Percentiles rank a stretch among this genome's conserved stretches.
phyloP scores from a whole-genome alignment of 1,284 basidiomycete species.

The Rhodotorula sp. region DNA sequence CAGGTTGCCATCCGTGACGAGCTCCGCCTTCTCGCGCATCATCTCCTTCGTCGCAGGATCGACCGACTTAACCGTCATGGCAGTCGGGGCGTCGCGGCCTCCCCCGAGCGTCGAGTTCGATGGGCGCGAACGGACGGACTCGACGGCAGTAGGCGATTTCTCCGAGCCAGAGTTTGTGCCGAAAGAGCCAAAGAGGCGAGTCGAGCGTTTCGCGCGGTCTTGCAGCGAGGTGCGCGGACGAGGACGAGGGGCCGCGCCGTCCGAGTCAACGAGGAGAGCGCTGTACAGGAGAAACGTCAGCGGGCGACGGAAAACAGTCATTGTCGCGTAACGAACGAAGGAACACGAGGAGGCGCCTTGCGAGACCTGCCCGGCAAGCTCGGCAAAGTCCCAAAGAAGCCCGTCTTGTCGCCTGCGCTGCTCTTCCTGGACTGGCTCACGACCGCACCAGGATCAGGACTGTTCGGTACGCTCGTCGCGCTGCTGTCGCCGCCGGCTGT shows the following conservation, averaged over 20 bases:
- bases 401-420: not conserved
- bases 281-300: not conserved
- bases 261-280: conserved; percentile 21
- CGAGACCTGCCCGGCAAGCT: conserved; percentile 22
- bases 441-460: not conserved
- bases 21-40: conserved; percentile 55
- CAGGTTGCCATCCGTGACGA: conserved; percentile 52
- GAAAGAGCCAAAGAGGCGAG: conserved; percentile 36
- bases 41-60: conserved; percentile 46
- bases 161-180: conserved; percentile 34
- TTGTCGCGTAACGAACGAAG: too few relatives aligned
- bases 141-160: conserved; percentile 40
- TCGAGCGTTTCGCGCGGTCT: conserved; percentile 34
- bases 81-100: conserved; percentile 50
- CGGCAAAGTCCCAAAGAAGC: conserved; percentile 30
- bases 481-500: not conserved
- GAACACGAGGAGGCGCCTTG: conserved; percentile 37
- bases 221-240: conserved; percentile 13
- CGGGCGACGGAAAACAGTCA: conserved; percentile 26
- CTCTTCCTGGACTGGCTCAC: conserved; percentile 2
- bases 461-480: conserved; percentile 12
- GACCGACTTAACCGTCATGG: conserved; percentile 46
- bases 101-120: conserved; percentile 20
- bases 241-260: conserved; percentile 11
- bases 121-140: conserved; percentile 32